Conservation (phyloP, 2,329 filamentous ascomycete species). For the Trichoderma sp. region DNA sequence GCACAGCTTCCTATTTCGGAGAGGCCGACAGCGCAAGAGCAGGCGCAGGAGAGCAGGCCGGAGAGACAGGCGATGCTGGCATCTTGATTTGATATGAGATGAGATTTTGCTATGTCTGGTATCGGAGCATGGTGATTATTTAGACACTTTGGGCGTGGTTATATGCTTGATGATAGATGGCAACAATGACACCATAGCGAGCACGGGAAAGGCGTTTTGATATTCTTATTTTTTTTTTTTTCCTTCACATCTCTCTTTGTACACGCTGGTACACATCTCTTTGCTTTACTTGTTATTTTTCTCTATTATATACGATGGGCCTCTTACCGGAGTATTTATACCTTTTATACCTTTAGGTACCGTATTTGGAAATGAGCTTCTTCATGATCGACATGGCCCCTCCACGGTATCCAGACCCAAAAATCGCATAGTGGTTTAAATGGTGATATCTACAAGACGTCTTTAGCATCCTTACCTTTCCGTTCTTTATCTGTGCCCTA, state of each 20-base stretch:
- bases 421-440: constrained; percentile 84
- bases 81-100: constrained; percentile 31
- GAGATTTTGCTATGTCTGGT: background rate
- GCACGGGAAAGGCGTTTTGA: constrained; percentile 27
- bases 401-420: constrained; percentile 76
- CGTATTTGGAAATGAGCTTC: constrained; percentile 73
- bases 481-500: background rate
- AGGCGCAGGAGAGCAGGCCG: constrained; percentile 33
- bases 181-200: constrained; percentile 26
- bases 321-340: background rate
- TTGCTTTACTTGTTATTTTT: constrained; percentile 21
- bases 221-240: background rate
- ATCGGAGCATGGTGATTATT: background rate
- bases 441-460: constrained; percentile 72
- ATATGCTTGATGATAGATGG: constrained; percentile 27
- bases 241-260: background rate
- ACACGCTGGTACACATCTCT: background rate
- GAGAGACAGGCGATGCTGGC: constrained; percentile 50
- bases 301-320: background rate
- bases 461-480: constrained; percentile 31
- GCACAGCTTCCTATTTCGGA: constrained; percentile 41
- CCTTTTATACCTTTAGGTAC: constrained; percentile 33
- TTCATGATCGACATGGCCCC: constrained; percentile 82
- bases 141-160: background rate
- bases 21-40: constrained; percentile 30